A percentile compares a stretch with the other conserved stretches of the same genome.
These are phyloP conservation scores for Ophiostoma fasciatum DNA, from an alignment of 2,329 filamentous ascomycete species.

Conservation along the genomic window DNA sequence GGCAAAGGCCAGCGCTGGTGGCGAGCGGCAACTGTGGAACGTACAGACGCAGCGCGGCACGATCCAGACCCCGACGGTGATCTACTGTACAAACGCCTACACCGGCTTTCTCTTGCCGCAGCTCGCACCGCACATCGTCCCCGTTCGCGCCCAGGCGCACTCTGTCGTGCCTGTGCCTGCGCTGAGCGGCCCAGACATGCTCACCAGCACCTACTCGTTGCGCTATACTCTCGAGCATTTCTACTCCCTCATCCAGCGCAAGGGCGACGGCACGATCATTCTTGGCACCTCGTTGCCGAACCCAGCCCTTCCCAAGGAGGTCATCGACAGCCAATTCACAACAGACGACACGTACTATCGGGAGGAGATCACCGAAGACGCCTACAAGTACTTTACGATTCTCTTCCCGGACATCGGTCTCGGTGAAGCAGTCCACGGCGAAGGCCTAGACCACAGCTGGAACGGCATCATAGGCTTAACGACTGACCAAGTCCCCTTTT, in stretches of 20 bases:
- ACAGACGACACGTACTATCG: slow-evolving; percentile 25
- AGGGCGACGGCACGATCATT: slow-evolving; percentile 26
- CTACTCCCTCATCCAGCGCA: slow-evolving; percentile 32
- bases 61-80: slow-evolving; percentile 16
- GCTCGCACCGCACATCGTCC: slow-evolving; percentile 21
- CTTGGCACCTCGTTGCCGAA: slow-evolving; percentile 28
- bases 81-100: slow-evolving; percentile 27
- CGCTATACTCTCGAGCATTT: slow-evolving; percentile 31
- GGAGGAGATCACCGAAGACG: slow-evolving; percentile 24
- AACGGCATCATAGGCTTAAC: slow-evolving; percentile 33
- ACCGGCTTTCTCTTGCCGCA: slow-evolving; percentile 22
- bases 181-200: slow-evolving; percentile 19
- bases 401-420: slow-evolving; percentile 19
- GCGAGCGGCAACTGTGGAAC: slow-evolving; percentile 15
- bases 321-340: slow-evolving; percentile 17
- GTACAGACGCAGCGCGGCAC: slow-evolving; percentile 20
- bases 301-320: slow-evolving; percentile 20
- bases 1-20: neutral
- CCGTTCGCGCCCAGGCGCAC: slow-evolving; percentile 29
- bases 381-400: slow-evolving; percentile 19
- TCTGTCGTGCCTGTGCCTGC: slow-evolving; percentile 24
- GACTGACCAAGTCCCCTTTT: slow-evolving; percentile 28
- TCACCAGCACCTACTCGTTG: slow-evolving; percentile 28
- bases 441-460: slow-evolving; percentile 30
- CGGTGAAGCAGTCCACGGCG: slow-evolving; percentile 19